A percentile compares a stretch with the other conserved stretches of the same genome.
Evolutionary conservation across 441 rosid genomes (phyloP).

Genomic region (Populus hybrid): DNA sequence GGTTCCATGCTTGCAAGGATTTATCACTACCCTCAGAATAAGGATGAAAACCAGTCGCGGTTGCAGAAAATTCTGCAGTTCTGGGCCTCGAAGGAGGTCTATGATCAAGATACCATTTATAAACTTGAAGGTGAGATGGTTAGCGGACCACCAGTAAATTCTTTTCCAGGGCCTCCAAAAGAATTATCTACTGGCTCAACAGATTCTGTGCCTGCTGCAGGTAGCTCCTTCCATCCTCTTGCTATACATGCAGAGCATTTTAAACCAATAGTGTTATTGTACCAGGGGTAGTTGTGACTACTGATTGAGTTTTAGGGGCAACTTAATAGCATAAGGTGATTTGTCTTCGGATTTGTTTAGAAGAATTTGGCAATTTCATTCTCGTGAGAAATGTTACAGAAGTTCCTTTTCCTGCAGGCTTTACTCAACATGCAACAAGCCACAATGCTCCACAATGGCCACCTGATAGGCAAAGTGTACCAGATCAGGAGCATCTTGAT

Average conservation of each 20-base stretch:
- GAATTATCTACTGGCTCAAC: constrained; percentile 41
- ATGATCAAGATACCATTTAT: constrained; percentile 77
- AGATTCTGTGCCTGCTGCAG: constrained; percentile 47
- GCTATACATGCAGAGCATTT: not conserved
- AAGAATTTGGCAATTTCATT: not conserved
- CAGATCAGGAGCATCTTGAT: constrained; percentile 53
- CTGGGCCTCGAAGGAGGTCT: constrained; percentile 96
- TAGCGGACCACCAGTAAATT: constrained; percentile 54
- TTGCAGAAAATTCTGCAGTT: constrained; percentile 83
- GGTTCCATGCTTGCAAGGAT: constrained; percentile 85
- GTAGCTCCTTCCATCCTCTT: constrained; percentile 27
- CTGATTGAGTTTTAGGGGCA: not conserved
- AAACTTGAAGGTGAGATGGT: constrained; percentile 81
- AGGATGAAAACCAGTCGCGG: constrained; percentile 78
- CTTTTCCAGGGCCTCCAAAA: constrained; percentile 52
- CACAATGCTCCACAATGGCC: constrained; percentile 49
- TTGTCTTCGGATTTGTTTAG: not conserved
- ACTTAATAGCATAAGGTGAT: not conserved
- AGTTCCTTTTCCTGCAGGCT: constrained; percentile 38
- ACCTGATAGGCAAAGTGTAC: constrained; percentile 43
- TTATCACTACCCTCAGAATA: constrained; percentile 74
- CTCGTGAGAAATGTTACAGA: not conserved
- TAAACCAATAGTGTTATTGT: not conserved
- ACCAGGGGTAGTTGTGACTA: not conserved
- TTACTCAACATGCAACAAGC: constrained; percentile 43